A percentile compares a stretch with the other conserved stretches of the same genome.
Evolutionary conservation across 1,284 basidiomycete genomes (phyloP).

Genomic region (Entoloma clypeatum): DNA sequence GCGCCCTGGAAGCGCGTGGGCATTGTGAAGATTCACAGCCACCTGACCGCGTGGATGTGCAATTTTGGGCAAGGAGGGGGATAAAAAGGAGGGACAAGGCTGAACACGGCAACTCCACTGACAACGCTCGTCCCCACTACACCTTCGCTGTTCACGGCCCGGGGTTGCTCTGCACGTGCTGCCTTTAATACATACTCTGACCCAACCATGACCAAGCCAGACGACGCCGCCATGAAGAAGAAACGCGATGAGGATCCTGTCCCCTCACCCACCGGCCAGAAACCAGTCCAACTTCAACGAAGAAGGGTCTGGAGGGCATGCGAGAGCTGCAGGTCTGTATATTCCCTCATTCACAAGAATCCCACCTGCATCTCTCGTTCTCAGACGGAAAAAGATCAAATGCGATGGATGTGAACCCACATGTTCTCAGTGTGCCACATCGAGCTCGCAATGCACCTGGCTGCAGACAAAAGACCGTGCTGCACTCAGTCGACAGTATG

Average conservation of each 20-base stretch:
- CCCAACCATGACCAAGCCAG: constrained; percentile 49
- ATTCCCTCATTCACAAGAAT: constrained; percentile 15
- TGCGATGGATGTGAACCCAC: constrained; percentile 81
- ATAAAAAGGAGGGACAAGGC: too few relatives aligned
- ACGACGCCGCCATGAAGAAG: constrained; percentile 57
- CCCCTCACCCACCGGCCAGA: constrained; percentile 51
- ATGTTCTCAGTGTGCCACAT: constrained; percentile 74
- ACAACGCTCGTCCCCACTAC: too few relatives aligned
- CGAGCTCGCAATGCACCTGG: constrained; percentile 77
- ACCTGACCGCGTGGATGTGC: constrained; percentile 12
- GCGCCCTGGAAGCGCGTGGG: not conserved
- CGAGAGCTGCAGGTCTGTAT: constrained; percentile 76
- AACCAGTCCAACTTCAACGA: constrained; percentile 71
- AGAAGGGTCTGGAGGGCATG: constrained; percentile 79
- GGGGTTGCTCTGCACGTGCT: constrained; percentile 19
- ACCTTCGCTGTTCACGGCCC: constrained; percentile 13
- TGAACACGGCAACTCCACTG: too few relatives aligned
- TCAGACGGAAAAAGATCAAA: constrained; percentile 84
- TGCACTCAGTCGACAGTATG: constrained; percentile 80
- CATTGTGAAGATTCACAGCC: constrained; percentile 11
- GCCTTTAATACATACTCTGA: constrained; percentile 16
- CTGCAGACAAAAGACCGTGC: constrained; percentile 84
- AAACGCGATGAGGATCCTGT: constrained; percentile 63
- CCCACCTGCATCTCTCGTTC: constrained; percentile 17
- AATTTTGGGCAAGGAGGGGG: too few relatives aligned